These are phyloP conservation scores for Fennellomyces sp. DNA, from an alignment of 371 early-diverging fungal genomes.

Conservation along the genomic window DNA sequence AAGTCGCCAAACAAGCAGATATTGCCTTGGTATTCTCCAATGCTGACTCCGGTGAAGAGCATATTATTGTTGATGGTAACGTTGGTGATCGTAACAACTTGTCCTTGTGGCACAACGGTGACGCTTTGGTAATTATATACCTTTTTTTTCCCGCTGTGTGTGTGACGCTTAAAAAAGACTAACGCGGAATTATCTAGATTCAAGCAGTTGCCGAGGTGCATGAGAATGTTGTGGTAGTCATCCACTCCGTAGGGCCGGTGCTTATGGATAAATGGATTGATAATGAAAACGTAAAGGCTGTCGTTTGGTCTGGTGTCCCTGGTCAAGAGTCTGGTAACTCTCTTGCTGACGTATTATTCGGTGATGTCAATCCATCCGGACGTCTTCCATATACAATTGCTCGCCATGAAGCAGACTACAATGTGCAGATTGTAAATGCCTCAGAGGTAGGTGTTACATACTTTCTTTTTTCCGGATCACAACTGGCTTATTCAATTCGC, in stretches of 20 bases:
- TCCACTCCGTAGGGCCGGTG: conserved; percentile 62
- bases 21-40: conserved; percentile 61
- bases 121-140: conserved; percentile 44
- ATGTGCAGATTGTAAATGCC: conserved; percentile 45
- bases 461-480: too few species aligned
- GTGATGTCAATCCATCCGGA: conserved; percentile 56
- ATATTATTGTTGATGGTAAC: conserved; percentile 36
- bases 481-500: too few species aligned
- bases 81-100: conserved; percentile 62
- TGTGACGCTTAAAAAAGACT: background rate
- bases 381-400: conserved; percentile 56
- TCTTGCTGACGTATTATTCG: conserved; percentile 55
- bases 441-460: background rate
- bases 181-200: conserved; percentile 28
- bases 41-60: conserved; percentile 63
- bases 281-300: conserved; percentile 53
- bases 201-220: conserved; percentile 54
- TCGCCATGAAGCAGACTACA: conserved; percentile 34
- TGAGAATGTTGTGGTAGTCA: conserved; percentile 59
- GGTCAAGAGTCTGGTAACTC: conserved; percentile 58
- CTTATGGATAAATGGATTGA: conserved; percentile 57
- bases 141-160: too few species aligned
- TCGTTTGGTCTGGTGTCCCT: conserved; percentile 55
- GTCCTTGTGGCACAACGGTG: conserved; percentile 61
- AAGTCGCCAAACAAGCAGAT: conserved; percentile 49